Evolutionary conservation across 208 protist genomes (phyloP).

Genomic region (Entamoeba dispar): DNA sequence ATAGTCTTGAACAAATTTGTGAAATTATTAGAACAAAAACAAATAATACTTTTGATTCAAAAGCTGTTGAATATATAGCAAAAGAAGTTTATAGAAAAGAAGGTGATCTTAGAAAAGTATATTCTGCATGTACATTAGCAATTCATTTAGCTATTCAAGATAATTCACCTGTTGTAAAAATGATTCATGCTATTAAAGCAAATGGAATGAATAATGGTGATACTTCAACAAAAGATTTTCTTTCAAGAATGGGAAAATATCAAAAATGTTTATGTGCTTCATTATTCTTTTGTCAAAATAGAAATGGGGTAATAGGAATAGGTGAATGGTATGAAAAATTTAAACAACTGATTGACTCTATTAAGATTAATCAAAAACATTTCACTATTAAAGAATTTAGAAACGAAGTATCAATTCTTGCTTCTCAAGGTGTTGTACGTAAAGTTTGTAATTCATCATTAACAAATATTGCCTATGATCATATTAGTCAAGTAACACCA

Average conservation of each 20-base stretch:
- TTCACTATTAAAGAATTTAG: not conserved
- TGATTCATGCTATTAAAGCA: not conserved
- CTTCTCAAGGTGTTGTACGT: not conserved
- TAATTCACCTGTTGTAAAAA: not conserved
- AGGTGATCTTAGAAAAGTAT: not conserved
- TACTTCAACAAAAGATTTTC: not conserved
- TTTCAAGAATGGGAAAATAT: not conserved
- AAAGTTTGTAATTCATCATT: not conserved
- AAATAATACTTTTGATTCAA: not conserved
- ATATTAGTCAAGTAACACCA: not conserved
- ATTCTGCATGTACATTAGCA: not conserved
- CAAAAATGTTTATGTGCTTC: not conserved
- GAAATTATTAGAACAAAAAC: not conserved
- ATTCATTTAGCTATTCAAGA: not conserved
- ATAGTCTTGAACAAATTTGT: not conserved
- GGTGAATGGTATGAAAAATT: not conserved
- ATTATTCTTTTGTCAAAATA: not conserved
- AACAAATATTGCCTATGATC: too few species aligned
- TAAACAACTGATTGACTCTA: not conserved
- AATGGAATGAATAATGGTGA: not conserved
- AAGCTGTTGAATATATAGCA: not conserved
- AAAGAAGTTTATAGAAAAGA: not conserved
- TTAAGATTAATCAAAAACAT: not conserved
- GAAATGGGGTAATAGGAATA: not conserved
- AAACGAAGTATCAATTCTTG: not conserved